Evolutionary conservation across 441 rosid genomes (phyloP), one percentile per base, ranked within the genome.

Genomic region (Populus trichocarpa): DNA sequence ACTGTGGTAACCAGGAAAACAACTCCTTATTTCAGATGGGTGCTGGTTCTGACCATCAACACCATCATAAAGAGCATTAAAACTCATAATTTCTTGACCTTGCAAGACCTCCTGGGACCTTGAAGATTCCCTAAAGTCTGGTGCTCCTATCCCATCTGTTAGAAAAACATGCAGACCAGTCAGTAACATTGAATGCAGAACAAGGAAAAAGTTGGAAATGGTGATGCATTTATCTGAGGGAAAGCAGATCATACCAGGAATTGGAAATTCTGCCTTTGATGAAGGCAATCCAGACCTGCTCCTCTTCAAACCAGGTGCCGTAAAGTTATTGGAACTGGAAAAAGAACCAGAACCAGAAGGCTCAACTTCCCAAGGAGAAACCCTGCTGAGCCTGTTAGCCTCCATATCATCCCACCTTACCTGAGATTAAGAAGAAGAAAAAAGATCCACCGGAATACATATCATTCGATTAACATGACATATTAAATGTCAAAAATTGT

Each of bases 31-130:
- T 28, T 85, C 89, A 28, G 85, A 82, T 64, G 75, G 74, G 81
- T 75, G 87, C 67, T 83, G 83, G 76, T 84, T 85, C 73, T 77
- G 90, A 82, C 81, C 69, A 75, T 88, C 91, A 73, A 81, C 85
- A 83, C 83, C 84, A 74, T 91, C 88, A 67, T 84, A 88, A 77
- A 73, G 87, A 75, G 87, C 53, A 80, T 84, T 87, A 75, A 90
- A 89, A 87, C 94, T 89, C 74, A 85, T 83, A 78, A 86, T 93
- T 96, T 96, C 99, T 96, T 96, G 99, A 96, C 99, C 99, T 96
- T 93, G 99, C 99, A 96, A 96, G 98, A 93, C 97, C 97, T 93
- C 92, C 87, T 88, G 99, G 94, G 92, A 91, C 86, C 98, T 85
- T 53, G 81, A 75, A 80, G 99, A 88, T 86, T 93, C 99, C 90